Conservation (phyloP, 2,329 filamentous ascomycete genomes). For the Epicoccum sorghinum region DNA sequence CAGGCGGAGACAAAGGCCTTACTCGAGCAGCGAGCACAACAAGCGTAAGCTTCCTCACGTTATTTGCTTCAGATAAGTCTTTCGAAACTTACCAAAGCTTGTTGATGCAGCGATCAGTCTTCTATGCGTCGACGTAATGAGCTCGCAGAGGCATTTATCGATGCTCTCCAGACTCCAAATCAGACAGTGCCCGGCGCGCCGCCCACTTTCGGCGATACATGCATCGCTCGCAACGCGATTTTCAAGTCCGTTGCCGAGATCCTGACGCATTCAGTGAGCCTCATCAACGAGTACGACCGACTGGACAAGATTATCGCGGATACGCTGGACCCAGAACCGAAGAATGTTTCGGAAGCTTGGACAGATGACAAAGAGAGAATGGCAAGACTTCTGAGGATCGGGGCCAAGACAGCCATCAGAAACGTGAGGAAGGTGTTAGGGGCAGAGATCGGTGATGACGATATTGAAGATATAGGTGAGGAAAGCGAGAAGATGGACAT, state of each 20-base stretch:
- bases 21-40: constrained; percentile 24
- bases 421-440: constrained; percentile 39
- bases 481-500: constrained; percentile 12
- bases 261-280: constrained; percentile 21
- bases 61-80: background rate
- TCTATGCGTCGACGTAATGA: constrained; percentile 26
- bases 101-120: constrained; percentile 22
- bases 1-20: constrained; percentile 22
- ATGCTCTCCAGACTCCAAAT: constrained; percentile 26
- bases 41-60: constrained; percentile 26
- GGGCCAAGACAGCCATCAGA: constrained; percentile 35
- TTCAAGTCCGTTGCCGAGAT: constrained; percentile 22
- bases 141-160: constrained; percentile 24
- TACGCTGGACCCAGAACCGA: constrained; percentile 23
- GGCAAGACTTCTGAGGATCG: constrained; percentile 29
- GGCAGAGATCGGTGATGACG: constrained; percentile 9
- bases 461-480: background rate
- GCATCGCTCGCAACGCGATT: constrained; percentile 21
- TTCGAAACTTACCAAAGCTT: background rate
- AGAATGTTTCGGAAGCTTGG: constrained; percentile 29
- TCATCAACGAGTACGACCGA: constrained; percentile 32
- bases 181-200: constrained; percentile 1
- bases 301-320: constrained; percentile 29
- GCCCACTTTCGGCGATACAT: constrained; percentile 19
- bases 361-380: constrained; percentile 31